Base-by-base conservation (phyloP, 2,329 filamentous ascomycete species). In the Ophiostoma angusticollis region DNA sequence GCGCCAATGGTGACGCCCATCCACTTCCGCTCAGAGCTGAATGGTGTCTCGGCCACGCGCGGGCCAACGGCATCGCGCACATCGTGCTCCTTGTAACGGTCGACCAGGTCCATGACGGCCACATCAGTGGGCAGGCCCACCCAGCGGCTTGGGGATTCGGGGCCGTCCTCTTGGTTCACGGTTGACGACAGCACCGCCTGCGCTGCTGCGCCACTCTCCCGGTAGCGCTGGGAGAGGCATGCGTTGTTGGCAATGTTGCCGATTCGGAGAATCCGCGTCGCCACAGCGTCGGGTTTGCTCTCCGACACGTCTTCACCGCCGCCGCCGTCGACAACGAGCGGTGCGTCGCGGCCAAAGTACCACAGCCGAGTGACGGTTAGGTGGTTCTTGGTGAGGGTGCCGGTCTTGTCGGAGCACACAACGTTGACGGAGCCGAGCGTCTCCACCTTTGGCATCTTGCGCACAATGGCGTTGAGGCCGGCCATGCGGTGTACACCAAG, bases 351-450 rank as follows among this genome's bases (percentile, higher is more conserved):
- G 47, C 86, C 84, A 57, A 93, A 93, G 56, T 89, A 84, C 91
- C 91, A 98, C 67, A 98, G 78, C 54, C 91, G 93, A 13, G 86
- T 87, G 0, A 86, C 86, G 1, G 91, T 93, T 91, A 98, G 96
- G 56, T 98, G 91, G 55, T 96, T 98, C 55, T 87, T 86, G 0
- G 91, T 98, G 44, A 98, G 64, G 2, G 91, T 98, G 23, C 89
- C 79, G 3, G 91, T 98, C 64, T 98, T 98, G 66, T 98, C 91
- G 49, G 86, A 95, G 64, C 93, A 98, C 6, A 98, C 85, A n/a
- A 98, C 87, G 52, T 96, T 98, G 43, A 98, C 91, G n/a, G 87
- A 95, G 8, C 93, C 93, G 5, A 98, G 64, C 1, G 91, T 98
- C 58, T 98, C 91, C 8, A 98, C 93, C 58, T 91, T 96, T 17